Evolutionary conservation across 2,329 filamentous ascomycete genomes (phyloP), one percentile per base, ranked within the genome.

Genomic region (Chaetoscypha palmicola): DNA sequence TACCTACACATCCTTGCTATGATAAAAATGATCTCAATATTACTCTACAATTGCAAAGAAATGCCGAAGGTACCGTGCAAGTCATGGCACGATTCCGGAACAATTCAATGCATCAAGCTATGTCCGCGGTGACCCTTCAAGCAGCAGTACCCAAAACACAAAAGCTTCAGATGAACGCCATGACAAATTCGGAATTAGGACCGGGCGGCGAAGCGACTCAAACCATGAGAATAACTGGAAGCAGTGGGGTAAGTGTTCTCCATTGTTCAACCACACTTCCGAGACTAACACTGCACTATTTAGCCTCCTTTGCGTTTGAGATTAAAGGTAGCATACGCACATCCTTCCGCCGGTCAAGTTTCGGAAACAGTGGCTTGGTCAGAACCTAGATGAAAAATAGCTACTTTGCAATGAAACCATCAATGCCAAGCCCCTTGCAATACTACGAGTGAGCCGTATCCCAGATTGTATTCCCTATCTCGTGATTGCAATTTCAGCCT

Each of bases 331-430:
- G 81, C 78, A 45, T 97, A 89, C 63, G 70, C 77, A 24, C 84
- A 85, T 64, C 79, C 83, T 45, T 76, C 77, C 19, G 80, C 77
- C 19, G 80, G 80, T 41, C 76, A 83, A 50, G 74, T 94, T 14
- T 83, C 84, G 62, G 92, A 98, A 60, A 90, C 97, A 67, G 89
- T 97, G 46, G 94, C 96, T 69, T 98, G 92, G 92, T 83, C 86
- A 22, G 92, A 98, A 67, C 82, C 88, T 16, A 58, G 43, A 44
- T 62, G 50, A 47, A 44, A 7, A 26, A 38, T 21, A 22, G 21
- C 32, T 16, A 9, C 3, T 19, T 34, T 16, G 16, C n/a, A 34
- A 34, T 16, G 17, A 34, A 16, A 12, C 17, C 19, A 12, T 14
- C n/a, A 34, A 34, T 12, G 16, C 11, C n/a, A n/a, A n/a, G n/a